Percentiles rank a stretch among this genome's conserved stretches.
Evolutionary conservation across 1,284 basidiomycete species (phyloP).

Genomic region (Ustilago trichophora): DNA sequence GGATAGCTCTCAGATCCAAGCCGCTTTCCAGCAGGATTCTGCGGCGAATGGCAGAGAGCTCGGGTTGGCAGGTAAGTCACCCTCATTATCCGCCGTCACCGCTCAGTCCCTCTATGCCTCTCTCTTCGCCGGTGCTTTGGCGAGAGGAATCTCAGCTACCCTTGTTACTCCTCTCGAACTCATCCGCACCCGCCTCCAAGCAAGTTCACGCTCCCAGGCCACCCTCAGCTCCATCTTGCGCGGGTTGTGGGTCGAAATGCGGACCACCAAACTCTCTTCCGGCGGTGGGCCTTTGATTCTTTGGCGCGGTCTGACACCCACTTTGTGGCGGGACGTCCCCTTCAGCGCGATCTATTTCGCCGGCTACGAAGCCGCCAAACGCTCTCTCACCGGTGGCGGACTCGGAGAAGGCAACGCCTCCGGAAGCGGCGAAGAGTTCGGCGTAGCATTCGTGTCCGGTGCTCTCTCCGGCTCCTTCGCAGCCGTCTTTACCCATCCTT

Average conservation of each 20-base stretch:
- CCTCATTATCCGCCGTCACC: conserved; percentile 44
- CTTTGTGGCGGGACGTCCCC: conserved; percentile 95
- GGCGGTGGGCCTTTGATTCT: conserved; percentile 74
- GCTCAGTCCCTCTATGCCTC: conserved; percentile 71
- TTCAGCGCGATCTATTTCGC: conserved; percentile 92
- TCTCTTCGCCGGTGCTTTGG: conserved; percentile 81
- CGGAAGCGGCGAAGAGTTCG: conserved; percentile 72
- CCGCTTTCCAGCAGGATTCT: conserved; percentile 10
- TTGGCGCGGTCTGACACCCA: conserved; percentile 90
- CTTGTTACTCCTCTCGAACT: conserved; percentile 90
- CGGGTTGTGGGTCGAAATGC: conserved; percentile 48
- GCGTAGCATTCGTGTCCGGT: conserved; percentile 82
- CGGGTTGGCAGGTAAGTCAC: conserved; percentile 11
- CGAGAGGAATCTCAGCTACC: conserved; percentile 81
- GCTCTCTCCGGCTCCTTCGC: conserved; percentile 73
- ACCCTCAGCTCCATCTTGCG: conserved; percentile 46
- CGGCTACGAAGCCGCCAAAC: conserved; percentile 67
- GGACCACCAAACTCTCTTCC: conserved; percentile 16
- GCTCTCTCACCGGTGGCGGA: conserved; percentile 64
- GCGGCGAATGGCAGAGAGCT: conserved; percentile 18
- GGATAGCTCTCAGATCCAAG: conserved; percentile 10
- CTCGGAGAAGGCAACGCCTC: conserved; percentile 64
- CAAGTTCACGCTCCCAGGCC: conserved; percentile 37
- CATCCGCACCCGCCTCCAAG: conserved; percentile 88
- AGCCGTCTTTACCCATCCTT: conserved; percentile 89